Evolutionary conservation across 805 yeast genomes (phyloP), one percentile per base, ranked within the genome.

Genomic region (Starmera pachycereana): DNA sequence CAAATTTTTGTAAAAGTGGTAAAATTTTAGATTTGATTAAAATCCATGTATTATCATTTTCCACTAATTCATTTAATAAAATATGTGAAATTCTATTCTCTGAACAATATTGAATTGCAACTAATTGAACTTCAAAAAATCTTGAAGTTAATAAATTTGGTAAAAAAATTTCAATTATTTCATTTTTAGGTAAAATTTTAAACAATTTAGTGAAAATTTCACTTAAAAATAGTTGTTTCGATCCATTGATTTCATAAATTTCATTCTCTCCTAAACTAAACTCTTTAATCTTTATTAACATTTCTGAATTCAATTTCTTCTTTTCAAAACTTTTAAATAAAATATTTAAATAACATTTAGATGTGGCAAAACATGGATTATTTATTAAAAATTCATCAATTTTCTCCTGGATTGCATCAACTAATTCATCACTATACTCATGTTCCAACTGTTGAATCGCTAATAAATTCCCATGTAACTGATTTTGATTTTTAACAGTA

Each of bases 391-490:
- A 39, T 2, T 33, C 37, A 10, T 40, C 41, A n/a, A 44, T 12
- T 29, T 41, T 33, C 1, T 35, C 36, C 14, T 36, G 40, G 10
- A 51, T 14, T 7, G 12, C 35, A 9, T 42, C 14, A 8, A 40
- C 33, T 14, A 47, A 34, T 5, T 36, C 38, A 9, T 30, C 30
- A 10, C 47, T 46, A 11, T 44, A 33, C 9, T 22, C 27, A 10
- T n/a, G 12, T 29, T 43, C 36, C 8, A 72, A 42, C 33, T 62
- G 66, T 14, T 61, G 63, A 8, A 74, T 47, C 0, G 81, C 77
- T 32, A 81, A 46, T 3, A 79, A 50, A 13, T 56, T 51, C 2
- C 95, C 95, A 56, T 85, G 95, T 0, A 68, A 46, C 34, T 56
- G 53, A 46, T 80, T 79, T 38, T 68, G 72, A 28, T 58, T 42